phyloP scores from a whole-genome alignment of 331 rosid genomes.

The Cydonia oblonga region DNA sequence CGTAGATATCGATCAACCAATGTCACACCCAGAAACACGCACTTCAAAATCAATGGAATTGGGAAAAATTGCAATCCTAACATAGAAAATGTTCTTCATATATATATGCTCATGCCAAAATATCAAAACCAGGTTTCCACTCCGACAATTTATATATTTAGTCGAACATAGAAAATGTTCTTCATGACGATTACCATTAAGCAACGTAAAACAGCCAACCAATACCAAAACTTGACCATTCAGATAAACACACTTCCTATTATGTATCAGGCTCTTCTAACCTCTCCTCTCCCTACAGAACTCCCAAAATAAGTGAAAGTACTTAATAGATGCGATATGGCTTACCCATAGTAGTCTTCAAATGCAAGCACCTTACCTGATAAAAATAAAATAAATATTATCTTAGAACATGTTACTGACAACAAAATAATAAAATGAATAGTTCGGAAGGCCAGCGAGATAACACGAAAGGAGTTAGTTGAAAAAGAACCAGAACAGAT shows the following conservation, averaged over 20 bases:
- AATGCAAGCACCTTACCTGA: conserved; percentile 29
- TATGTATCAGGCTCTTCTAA: neutral
- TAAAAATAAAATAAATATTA: neutral
- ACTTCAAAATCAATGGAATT: too few species aligned
- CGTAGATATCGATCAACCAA: too few species aligned
- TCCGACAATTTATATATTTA: neutral
- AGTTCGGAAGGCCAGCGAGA: too few species aligned
- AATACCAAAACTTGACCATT: neutral
- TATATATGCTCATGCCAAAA: neutral
- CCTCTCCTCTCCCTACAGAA: neutral
- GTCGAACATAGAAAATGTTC: too few species aligned
- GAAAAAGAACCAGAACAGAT: too few species aligned
- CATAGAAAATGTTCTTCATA: too few species aligned
- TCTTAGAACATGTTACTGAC: too few species aligned
- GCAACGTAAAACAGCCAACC: neutral
- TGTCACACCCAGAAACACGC: too few species aligned
- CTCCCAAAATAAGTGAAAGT: neutral
- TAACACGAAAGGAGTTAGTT: too few species aligned
- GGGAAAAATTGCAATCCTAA: too few species aligned
- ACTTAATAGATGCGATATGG: neutral
- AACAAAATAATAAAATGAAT: too few species aligned
- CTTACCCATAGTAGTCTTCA: neutral
- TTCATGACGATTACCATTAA: neutral
- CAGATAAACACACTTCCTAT: neutral
- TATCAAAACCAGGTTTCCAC: neutral